phyloP scores from a whole-genome alignment of 1,284 basidiomycete species.

The Boletus mariae region DNA sequence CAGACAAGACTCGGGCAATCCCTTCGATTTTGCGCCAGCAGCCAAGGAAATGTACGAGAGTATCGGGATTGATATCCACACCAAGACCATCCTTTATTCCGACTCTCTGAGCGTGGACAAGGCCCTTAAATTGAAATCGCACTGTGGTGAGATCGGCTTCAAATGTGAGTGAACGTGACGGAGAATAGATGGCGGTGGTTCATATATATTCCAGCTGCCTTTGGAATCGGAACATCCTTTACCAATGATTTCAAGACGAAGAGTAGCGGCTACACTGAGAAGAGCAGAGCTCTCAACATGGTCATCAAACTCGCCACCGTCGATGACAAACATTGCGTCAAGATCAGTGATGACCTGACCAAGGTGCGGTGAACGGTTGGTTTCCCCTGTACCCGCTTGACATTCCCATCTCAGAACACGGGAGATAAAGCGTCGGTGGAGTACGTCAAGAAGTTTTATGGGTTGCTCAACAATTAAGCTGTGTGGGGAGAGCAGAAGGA shows the following conservation, averaged over 20 bases:
- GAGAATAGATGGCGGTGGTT: background rate
- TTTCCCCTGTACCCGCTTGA: background rate
- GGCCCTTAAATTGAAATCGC: constrained; percentile 65
- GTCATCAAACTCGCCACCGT: constrained; percentile 87
- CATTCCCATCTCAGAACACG: constrained; percentile 33
- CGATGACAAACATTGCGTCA: constrained; percentile 74
- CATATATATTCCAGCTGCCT: constrained; percentile 48
- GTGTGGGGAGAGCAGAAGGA: background rate
- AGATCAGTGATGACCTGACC: constrained; percentile 86
- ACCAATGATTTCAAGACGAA: constrained; percentile 80
- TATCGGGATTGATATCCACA: constrained; percentile 59
- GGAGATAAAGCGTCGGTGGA: constrained; percentile 28
- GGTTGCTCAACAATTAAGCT: constrained; percentile 16
- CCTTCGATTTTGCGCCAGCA: constrained; percentile 68
- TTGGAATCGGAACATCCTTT: constrained; percentile 88
- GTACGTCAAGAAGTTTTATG: constrained; percentile 27
- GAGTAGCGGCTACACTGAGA: constrained; percentile 52
- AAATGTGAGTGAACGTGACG: constrained; percentile 44
- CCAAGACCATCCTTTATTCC: constrained; percentile 79
- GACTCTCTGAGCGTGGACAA: constrained; percentile 76
- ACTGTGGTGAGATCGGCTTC: constrained; percentile 73
- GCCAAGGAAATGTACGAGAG: constrained; percentile 69
- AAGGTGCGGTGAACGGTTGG: constrained; percentile 56
- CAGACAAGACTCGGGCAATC: constrained; percentile 92
- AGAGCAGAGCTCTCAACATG: constrained; percentile 85